These are phyloP conservation scores for Xylaria multiplex DNA, from an alignment of 2,329 filamentous ascomycete genomes.

Conservation along the genomic window DNA sequence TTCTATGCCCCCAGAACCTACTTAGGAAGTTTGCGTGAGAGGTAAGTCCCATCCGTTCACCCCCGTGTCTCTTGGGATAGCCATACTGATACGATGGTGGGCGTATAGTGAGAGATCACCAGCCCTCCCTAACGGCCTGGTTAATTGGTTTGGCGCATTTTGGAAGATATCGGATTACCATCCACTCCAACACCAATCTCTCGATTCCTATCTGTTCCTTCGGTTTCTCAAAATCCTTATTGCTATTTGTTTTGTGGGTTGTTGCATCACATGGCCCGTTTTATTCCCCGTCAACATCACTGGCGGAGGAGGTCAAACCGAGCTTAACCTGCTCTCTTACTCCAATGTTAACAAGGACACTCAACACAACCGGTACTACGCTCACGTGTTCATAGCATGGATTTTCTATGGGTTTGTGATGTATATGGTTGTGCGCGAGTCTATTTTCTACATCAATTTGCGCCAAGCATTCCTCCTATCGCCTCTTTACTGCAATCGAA, in stretches of 20 bases:
- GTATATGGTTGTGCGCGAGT: slow-evolving; percentile 86
- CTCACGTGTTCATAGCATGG: slow-evolving; percentile 83
- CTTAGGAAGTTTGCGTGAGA: slow-evolving; percentile 57
- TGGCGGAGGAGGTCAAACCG: slow-evolving; percentile 69
- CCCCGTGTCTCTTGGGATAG: neutral
- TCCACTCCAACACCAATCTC: slow-evolving; percentile 87
- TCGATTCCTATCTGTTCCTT: slow-evolving; percentile 91
- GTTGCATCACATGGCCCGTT: slow-evolving; percentile 85
- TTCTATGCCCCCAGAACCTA: slow-evolving; percentile 64
- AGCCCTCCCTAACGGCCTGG: slow-evolving; percentile 66
- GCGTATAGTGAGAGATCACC: slow-evolving; percentile 65
- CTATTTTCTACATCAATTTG: slow-evolving; percentile 90
- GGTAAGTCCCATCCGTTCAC: slow-evolving; percentile 42
- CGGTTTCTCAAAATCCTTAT: slow-evolving; percentile 84
- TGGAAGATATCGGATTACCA: slow-evolving; percentile 78
- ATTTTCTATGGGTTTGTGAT: slow-evolving; percentile 89
- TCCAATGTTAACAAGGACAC: slow-evolving; percentile 72
- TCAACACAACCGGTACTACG: slow-evolving; percentile 75
- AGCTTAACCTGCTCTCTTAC: slow-evolving; percentile 83
- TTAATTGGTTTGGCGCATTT: slow-evolving; percentile 75
- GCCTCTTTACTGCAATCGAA: slow-evolving; percentile 81
- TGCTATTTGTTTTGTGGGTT: slow-evolving; percentile 83
- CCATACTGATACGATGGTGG: slow-evolving; percentile 23
- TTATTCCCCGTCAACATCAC: slow-evolving; percentile 88
- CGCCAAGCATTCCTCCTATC: slow-evolving; percentile 92